Evolutionary conservation across 495 filamentous ascomycete genomes (phyloP).

Genomic region (Neurospora tetraspora): DNA sequence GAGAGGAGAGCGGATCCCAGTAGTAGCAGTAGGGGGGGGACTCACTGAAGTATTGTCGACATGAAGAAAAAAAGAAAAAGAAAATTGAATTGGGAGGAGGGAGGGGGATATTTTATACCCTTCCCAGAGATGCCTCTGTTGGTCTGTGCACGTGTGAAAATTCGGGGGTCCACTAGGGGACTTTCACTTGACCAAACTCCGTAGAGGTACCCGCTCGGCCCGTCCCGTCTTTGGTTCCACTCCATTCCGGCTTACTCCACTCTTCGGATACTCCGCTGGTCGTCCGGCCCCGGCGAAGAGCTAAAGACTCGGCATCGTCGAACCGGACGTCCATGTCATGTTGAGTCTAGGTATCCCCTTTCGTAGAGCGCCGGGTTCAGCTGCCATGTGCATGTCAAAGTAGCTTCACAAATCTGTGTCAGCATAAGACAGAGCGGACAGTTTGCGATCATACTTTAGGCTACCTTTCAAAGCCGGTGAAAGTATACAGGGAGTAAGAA

Average conservation of each 20-base stretch:
- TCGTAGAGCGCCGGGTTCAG: background rate
- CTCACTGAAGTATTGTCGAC: slow-evolving; percentile 55
- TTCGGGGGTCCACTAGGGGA: slow-evolving; percentile 11
- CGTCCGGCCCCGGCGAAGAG: background rate
- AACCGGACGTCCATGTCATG: background rate
- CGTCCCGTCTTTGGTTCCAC: background rate
- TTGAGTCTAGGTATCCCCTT: background rate
- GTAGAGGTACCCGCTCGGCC: background rate
- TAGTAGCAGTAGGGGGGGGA: slow-evolving; percentile 24
- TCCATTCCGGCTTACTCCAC: background rate
- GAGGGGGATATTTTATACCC: slow-evolving; percentile 22
- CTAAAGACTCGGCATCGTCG: background rate
- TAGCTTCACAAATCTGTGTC: background rate
- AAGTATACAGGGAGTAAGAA: background rate
- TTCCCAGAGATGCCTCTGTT: slow-evolving; percentile 24
- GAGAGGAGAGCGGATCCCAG: background rate
- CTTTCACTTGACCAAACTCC: slow-evolving; percentile 33
- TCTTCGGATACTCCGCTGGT: background rate
- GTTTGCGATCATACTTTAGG: background rate
- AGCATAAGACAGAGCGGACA: background rate
- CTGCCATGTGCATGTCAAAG: background rate
- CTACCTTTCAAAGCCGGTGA: background rate
- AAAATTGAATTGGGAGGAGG: slow-evolving; percentile 13
- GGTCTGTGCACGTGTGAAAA: slow-evolving; percentile 32
- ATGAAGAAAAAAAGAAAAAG: slow-evolving; percentile 32